These are phyloP conservation scores for Ramaria sp. DNA, from an alignment of 768 basidiomycete genomes.

Conservation along the genomic window DNA sequence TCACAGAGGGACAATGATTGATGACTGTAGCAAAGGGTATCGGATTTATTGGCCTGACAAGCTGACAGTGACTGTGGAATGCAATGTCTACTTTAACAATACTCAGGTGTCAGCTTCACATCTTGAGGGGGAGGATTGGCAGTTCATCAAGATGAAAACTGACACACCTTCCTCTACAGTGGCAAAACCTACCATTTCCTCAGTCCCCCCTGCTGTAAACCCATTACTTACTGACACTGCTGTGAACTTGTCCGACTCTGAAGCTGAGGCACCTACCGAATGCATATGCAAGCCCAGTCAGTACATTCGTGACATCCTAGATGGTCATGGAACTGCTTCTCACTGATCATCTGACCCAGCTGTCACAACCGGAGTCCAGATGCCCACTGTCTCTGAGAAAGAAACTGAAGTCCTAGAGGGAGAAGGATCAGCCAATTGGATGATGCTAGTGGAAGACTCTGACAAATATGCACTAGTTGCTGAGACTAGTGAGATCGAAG, in stretches of 20 bases:
- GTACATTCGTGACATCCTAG: neutral
- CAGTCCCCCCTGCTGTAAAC: no score
- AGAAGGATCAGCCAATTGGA: neutral
- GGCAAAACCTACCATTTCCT: no score
- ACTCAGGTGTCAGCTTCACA: neutral
- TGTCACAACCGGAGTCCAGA: no score
- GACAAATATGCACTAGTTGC: conserved; percentile 9
- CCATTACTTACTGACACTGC: no score
- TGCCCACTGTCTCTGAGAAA: no score
- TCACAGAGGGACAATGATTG: conserved; percentile 7
- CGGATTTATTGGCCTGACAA: conserved; percentile 15
- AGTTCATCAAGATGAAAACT: neutral
- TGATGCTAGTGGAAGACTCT: neutral
- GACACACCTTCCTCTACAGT: no score
- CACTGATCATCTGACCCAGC: no score
- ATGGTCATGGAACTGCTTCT: no score
- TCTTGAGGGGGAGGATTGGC: conserved; percentile 3
- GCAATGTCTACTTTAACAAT: neutral
- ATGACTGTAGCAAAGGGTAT: neutral
- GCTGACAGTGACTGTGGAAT: conserved; percentile 10
- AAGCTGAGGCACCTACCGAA: neutral
- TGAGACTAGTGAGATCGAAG: conserved; percentile 7
- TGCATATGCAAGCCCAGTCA: neutral
- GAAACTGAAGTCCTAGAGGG: neutral
- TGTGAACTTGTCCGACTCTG: no score